Percentiles rank a stretch among this genome's conserved stretches.
Evolutionary conservation across 2,329 filamentous ascomycete genomes (phyloP).

Genomic region (Graphiopsis chlorocephala): DNA sequence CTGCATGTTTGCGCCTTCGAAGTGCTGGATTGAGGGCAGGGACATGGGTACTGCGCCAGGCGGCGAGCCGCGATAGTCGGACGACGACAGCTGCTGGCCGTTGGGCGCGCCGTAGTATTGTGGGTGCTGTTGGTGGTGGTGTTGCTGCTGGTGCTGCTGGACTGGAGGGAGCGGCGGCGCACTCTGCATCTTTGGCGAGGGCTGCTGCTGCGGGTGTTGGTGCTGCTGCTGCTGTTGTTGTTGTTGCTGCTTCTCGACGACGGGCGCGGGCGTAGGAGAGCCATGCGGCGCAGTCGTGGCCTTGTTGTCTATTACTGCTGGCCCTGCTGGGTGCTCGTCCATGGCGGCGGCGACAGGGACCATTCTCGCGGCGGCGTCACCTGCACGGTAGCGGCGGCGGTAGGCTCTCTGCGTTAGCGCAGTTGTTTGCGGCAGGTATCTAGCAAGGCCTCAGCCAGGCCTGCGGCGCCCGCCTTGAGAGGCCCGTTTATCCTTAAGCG

Average conservation of each 20-base stretch:
- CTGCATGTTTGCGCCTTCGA: constrained; percentile 24
- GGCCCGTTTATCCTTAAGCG: constrained; percentile 18
- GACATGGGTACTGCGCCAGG: constrained; percentile 16
- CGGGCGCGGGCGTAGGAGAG: constrained; percentile 8
- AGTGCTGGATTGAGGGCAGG: constrained; percentile 29
- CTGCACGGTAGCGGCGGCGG: constrained; percentile 12
- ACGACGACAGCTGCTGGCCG: constrained; percentile 10
- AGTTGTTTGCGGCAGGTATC: constrained; percentile 8
- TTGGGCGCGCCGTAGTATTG: constrained; percentile 11
- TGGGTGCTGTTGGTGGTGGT: constrained; percentile 1
- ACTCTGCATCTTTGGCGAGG: constrained; percentile 13
- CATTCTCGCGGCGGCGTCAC: constrained; percentile 12
- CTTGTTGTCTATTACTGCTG: constrained; percentile 2
- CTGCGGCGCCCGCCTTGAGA: constrained; percentile 13
- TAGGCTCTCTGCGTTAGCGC: constrained; percentile 14
- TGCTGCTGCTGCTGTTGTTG: neutral
- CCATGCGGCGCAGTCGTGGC: constrained; percentile 7
- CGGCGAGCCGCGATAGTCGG: constrained; percentile 15
- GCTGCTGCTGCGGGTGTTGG: neutral
- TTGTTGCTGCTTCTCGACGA: constrained; percentile 8
- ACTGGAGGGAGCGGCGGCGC: constrained; percentile 1
- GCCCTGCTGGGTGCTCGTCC: constrained; percentile 6
- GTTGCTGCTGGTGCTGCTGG: constrained; percentile 8
- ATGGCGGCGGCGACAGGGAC: constrained; percentile 15
- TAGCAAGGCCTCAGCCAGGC: constrained; percentile 14